phyloP scores from a whole-genome alignment of 2,329 filamentous ascomycete species.

The Cadophora luteo-olivacea region DNA sequence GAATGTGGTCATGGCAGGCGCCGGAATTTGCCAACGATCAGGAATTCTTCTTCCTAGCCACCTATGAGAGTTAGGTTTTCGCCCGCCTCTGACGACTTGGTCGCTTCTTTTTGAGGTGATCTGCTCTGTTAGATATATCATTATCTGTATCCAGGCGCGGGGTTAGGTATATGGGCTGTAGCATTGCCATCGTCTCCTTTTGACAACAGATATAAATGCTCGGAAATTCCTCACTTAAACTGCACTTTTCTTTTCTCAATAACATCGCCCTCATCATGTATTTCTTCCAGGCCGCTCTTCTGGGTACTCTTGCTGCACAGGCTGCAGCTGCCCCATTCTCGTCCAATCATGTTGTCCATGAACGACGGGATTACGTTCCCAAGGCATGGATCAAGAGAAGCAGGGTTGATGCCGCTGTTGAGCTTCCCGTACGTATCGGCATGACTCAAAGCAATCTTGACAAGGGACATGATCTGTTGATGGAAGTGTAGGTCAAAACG shows the following conservation, averaged over 20 bases:
- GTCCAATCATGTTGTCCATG: constrained; percentile 34
- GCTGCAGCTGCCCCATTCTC: constrained; percentile 29
- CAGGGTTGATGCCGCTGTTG: constrained; percentile 22
- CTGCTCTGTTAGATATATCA: neutral
- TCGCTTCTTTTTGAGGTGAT: neutral
- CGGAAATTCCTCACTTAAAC: neutral
- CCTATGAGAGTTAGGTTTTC: neutral
- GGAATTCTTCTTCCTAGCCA: constrained; percentile 2
- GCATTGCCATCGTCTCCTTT: neutral
- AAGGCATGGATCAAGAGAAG: constrained; percentile 34
- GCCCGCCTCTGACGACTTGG: constrained; percentile 5
- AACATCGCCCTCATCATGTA: constrained; percentile 25
- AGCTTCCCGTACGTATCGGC: constrained; percentile 46
- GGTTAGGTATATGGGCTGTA: too few relatives aligned
- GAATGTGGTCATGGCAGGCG: constrained; percentile 16
- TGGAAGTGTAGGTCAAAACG: constrained; percentile 45
- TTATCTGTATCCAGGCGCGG: neutral
- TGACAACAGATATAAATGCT: neutral
- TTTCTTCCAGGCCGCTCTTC: constrained; percentile 27
- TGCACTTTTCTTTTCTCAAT: neutral
- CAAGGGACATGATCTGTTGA: constrained; percentile 50
- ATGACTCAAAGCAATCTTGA: constrained; percentile 55
- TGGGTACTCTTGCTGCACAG: constrained; percentile 27
- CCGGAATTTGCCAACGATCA: neutral
- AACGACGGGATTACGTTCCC: constrained; percentile 30